Conservation (phyloP, 2,329 filamentous ascomycete genomes). For the Claviceps sorghi region DNA sequence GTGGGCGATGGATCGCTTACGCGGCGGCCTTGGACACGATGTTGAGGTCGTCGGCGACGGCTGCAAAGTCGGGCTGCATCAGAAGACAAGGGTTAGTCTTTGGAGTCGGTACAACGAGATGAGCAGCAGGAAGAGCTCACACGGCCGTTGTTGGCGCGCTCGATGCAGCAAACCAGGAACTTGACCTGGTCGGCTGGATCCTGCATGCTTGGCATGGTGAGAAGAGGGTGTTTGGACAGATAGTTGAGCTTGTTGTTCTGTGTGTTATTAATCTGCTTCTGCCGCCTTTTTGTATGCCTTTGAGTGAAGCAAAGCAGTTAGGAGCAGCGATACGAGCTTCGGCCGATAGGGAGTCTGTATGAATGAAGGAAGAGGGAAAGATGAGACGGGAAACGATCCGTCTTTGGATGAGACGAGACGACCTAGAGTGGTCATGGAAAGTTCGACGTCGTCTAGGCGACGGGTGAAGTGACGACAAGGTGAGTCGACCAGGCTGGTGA, state of each 20-base stretch:
- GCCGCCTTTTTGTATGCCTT: neutral
- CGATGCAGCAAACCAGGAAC: conserved; percentile 53
- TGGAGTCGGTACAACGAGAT: neutral
- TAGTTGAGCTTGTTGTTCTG: neutral
- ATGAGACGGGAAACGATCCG: neutral
- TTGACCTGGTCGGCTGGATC: conserved; percentile 44
- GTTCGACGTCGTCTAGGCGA: neutral
- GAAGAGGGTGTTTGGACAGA: neutral
- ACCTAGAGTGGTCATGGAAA: neutral
- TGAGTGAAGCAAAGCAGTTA: neutral
- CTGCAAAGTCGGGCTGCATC: conserved; percentile 46
- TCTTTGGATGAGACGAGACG: neutral
- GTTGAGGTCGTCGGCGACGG: conserved; percentile 47
- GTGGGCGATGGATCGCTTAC: conserved; percentile 35
- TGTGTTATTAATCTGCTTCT: neutral
- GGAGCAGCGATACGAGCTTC: neutral
- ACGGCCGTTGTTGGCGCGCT: conserved; percentile 43
- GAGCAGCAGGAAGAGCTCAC: conserved; percentile 22
- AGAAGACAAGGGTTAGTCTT: neutral
- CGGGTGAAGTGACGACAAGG: neutral
- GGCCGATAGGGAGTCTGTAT: neutral
- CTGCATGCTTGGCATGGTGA: conserved; percentile 11
- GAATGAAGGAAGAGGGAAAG: neutral
- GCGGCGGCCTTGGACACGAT: conserved; percentile 54
- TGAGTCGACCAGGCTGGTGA: neutral